Conservation (phyloP, 1,284 basidiomycete species). For the Volvariella volvacea region DNA sequence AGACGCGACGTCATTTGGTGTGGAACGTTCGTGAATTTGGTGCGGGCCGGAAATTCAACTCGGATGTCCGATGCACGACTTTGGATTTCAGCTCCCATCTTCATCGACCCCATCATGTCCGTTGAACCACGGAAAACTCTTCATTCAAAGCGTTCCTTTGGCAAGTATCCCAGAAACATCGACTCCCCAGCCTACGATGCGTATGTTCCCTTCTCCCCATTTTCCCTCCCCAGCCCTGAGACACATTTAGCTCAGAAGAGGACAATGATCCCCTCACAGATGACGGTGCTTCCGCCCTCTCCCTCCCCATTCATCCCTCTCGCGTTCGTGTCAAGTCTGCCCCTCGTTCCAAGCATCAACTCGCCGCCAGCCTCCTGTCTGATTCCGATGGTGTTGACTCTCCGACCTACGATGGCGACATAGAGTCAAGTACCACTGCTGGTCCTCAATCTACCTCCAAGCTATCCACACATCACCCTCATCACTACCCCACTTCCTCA, state of each 20-base stretch:
- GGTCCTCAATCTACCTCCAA: slow-evolving; percentile 28
- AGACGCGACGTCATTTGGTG: too few species aligned
- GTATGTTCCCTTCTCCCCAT: slow-evolving; percentile 23
- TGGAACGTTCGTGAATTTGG: too few species aligned
- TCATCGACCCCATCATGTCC: slow-evolving; percentile 12
- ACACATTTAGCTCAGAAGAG: slow-evolving; percentile 55
- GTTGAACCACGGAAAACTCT: slow-evolving; percentile 31
- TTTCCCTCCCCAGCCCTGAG: neutral
- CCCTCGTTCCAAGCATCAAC: slow-evolving; percentile 38
- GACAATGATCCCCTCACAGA: slow-evolving; percentile 79
- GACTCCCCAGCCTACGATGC: slow-evolving; percentile 77
- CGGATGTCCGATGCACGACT: too few species aligned
- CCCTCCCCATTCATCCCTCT: slow-evolving; percentile 27
- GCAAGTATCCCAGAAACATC: slow-evolving; percentile 47
- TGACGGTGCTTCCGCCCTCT: slow-evolving; percentile 53
- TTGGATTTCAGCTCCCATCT: neutral
- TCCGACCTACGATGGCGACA: slow-evolving; percentile 86
- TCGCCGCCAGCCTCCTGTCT: slow-evolving; percentile 49
- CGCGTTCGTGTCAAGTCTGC: slow-evolving; percentile 16
- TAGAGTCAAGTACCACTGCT: slow-evolving; percentile 73
- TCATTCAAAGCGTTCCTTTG: slow-evolving; percentile 62
- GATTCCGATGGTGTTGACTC: slow-evolving; percentile 75
- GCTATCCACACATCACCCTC: slow-evolving; percentile 23
- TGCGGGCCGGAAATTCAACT: too few species aligned
- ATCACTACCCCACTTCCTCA: slow-evolving; percentile 36